These are phyloP conservation scores for Tolypocladium sp. DNA, from an alignment of 2,329 filamentous ascomycete species.

Conservation along the genomic window DNA sequence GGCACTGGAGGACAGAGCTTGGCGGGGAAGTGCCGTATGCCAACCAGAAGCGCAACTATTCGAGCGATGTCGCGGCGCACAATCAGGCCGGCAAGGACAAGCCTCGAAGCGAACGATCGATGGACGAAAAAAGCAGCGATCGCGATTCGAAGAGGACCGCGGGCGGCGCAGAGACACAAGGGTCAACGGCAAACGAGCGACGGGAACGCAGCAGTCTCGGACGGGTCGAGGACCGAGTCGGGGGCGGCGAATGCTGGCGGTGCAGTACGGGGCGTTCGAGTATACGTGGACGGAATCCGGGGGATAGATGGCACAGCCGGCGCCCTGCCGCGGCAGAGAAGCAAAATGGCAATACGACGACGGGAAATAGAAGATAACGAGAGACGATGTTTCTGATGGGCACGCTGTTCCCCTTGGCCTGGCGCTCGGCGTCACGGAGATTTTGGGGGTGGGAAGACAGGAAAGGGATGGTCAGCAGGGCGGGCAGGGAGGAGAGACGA, in stretches of 20 bases:
- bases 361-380: background rate
- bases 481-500: background rate
- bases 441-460: background rate
- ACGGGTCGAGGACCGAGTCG: background rate
- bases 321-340: background rate
- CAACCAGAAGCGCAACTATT: background rate
- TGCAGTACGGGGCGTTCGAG: background rate
- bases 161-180: background rate
- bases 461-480: slow-evolving; percentile 1
- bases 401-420: background rate
- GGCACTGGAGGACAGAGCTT: background rate
- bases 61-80: background rate
- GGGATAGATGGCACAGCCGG: background rate
- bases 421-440: background rate
- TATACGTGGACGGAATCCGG: background rate
- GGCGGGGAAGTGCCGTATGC: background rate
- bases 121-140: background rate
- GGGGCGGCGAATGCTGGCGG: background rate
- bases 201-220: background rate
- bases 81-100: background rate
- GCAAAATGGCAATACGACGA: background rate
- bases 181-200: background rate
- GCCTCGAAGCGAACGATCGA: background rate
- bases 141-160: background rate
- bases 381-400: background rate